Percentiles rank a stretch among this genome's conserved stretches.
These are phyloP conservation scores for Scleromitrula shiraiana DNA, from an alignment of 2,329 filamentous ascomycete species.

Conservation along the genomic window DNA sequence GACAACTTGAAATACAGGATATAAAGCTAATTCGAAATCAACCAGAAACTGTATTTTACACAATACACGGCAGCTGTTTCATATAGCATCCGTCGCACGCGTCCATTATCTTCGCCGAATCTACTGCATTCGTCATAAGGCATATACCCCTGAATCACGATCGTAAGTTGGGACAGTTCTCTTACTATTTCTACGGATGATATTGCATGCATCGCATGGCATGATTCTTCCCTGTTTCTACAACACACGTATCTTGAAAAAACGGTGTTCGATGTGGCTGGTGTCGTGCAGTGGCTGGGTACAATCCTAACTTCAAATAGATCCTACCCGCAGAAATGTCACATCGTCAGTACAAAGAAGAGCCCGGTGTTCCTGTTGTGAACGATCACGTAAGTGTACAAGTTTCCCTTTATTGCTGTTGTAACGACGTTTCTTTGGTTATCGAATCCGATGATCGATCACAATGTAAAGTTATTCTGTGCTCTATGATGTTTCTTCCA, in stretches of 20 bases:
- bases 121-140: neutral
- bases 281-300: constrained; percentile 13
- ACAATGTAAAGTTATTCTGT: constrained; percentile 3
- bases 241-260: neutral
- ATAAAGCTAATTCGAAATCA: constrained; percentile 15
- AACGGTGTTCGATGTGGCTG: constrained; percentile 4
- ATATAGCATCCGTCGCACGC: constrained; percentile 12
- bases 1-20: constrained; percentile 9
- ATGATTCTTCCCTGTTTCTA: constrained; percentile 18
- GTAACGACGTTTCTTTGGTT: constrained; percentile 3
- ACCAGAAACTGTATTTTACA: constrained; percentile 14
- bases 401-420: constrained; percentile 12
- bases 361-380: constrained; percentile 29
- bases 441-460: neutral
- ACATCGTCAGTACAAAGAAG: constrained; percentile 39
- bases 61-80: constrained; percentile 20
- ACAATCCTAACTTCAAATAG: constrained; percentile 18
- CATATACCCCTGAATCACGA: constrained; percentile 4
- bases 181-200: constrained; percentile 18
- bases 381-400: constrained; percentile 38
- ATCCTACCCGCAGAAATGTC: constrained; percentile 20
- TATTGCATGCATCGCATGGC: constrained; percentile 19
- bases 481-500: neutral
- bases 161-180: constrained; percentile 22
- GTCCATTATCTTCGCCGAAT: constrained; percentile 4